Percentiles rank a stretch among this genome's conserved stretches.
phyloP scores from a whole-genome alignment of 169 alveolate genomes.

The Eimeria zaria region DNA sequence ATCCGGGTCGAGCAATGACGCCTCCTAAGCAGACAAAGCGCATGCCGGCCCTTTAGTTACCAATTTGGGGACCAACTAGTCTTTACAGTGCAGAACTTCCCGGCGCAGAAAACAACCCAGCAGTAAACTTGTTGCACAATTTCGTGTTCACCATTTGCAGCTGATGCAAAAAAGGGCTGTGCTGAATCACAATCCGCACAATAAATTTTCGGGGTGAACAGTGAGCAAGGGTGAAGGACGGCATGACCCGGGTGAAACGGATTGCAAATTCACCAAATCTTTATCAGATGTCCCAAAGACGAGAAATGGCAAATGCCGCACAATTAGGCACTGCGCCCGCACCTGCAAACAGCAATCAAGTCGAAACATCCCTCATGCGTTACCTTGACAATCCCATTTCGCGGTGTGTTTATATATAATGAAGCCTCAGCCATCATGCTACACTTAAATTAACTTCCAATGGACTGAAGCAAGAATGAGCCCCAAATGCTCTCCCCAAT shows the following conservation, averaged over 20 bases:
- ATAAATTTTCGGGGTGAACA: neutral
- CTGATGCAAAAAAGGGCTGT: neutral
- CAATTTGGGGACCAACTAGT: too few relatives aligned
- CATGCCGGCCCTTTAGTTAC: neutral
- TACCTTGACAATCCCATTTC: neutral
- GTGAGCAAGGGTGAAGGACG: neutral
- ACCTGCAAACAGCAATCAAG: conserved; percentile 65
- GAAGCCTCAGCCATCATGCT: neutral
- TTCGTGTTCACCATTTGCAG: neutral
- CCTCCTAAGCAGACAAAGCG: conserved; percentile 16
- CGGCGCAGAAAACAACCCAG: neutral
- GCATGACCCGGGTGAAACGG: neutral
- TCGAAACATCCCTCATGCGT: neutral
- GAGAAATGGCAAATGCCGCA: conserved; percentile 90
- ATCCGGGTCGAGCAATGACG: conserved; percentile 49
- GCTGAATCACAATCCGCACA: neutral
- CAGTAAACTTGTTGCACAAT: neutral
- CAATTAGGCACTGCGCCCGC: conserved; percentile 88
- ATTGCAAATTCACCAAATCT: conserved; percentile 79
- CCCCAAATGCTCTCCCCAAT: neutral
- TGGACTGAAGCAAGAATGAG: neutral
- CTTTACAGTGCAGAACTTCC: too few relatives aligned
- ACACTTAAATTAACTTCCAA: neutral
- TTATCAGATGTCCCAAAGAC: conserved; percentile 89
- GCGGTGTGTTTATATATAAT: neutral